Evolutionary conservation across 305 asterid genomes (phyloP).

Genomic region (Solanum hybrid): DNA sequence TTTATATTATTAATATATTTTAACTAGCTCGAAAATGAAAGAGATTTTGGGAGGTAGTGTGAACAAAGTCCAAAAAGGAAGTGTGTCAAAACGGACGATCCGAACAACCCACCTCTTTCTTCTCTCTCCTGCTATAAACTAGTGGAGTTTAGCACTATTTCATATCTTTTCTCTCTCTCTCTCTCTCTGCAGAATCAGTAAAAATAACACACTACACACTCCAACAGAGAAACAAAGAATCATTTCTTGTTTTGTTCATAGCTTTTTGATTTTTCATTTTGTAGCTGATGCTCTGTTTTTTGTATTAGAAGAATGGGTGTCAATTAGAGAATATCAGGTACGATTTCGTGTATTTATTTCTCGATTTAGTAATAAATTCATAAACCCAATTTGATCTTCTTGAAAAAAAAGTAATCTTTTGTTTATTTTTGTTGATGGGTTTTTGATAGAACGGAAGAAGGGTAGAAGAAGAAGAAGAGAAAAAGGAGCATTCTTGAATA

Average conservation of each 20-base stretch:
- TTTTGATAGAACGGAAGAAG: constrained; percentile 2
- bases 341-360: background rate
- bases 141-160: background rate
- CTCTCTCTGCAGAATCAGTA: constrained; percentile 28
- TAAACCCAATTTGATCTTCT: background rate
- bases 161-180: constrained; percentile 10
- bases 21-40: fast-evolving
- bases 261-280: background rate
- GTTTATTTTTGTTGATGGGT: background rate
- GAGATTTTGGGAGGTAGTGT: background rate
- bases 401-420: background rate
- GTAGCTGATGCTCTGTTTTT: constrained; percentile 18
- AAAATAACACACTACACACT: constrained; percentile 5
- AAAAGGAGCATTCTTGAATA: constrained; percentile 9
- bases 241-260: background rate
- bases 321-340: constrained; percentile 45
- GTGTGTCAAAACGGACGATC: constrained; percentile 40
- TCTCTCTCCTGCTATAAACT: constrained; percentile 17
- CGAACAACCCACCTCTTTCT: constrained; percentile 30
- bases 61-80: constrained; percentile 5
- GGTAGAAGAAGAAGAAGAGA: background rate
- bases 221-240: constrained; percentile 6
- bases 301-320: constrained; percentile 33
- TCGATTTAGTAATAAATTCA: constrained; percentile 1
- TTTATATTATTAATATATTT: too few species aligned